These are phyloP conservation scores for Ophiorrhiza pumila DNA, from an alignment of 257 asterid genomes.

Conservation along the genomic window DNA sequence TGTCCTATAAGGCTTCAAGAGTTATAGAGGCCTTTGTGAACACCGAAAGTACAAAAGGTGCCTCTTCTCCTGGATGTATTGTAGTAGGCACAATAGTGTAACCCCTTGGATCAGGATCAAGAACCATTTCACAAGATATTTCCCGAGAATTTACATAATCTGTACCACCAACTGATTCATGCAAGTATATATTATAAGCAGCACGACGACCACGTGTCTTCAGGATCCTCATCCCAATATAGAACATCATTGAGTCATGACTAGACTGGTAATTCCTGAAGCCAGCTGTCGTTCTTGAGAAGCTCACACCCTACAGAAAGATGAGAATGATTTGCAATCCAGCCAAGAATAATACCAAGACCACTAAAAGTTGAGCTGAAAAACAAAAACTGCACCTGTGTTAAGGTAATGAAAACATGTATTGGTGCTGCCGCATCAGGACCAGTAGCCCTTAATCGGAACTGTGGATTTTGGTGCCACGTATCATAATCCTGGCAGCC, in stretches of 20 bases:
- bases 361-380: background rate
- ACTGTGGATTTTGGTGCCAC: conserved; percentile 99
- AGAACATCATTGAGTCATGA: conserved; percentile 92
- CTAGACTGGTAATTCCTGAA: conserved; percentile 95
- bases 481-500: conserved; percentile 99
- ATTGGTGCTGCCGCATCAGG: conserved; percentile 90
- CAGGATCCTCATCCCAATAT: conserved; percentile 95
- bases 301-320: conserved; percentile 81
- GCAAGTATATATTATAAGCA: conserved; percentile 87
- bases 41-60: conserved; percentile 92
- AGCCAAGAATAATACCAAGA: conserved; percentile 3
- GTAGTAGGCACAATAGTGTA: conserved; percentile 98
- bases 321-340: conserved; percentile 15
- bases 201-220: conserved; percentile 98
- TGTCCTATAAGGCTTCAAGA: conserved; percentile 74
- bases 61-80: conserved; percentile 99
- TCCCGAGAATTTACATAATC: conserved; percentile 96
- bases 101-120: conserved; percentile 99
- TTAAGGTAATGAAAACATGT: conserved; percentile 89
- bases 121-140: conserved; percentile 98
- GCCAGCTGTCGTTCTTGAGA: conserved; percentile 97
- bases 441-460: conserved; percentile 80
- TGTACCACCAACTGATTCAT: conserved; percentile 98
- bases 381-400: conserved; percentile 55
- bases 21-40: conserved; percentile 86